Evolutionary conservation across 2,329 filamentous ascomycete genomes (phyloP).

Genomic region (Ramularia endophylla): DNA sequence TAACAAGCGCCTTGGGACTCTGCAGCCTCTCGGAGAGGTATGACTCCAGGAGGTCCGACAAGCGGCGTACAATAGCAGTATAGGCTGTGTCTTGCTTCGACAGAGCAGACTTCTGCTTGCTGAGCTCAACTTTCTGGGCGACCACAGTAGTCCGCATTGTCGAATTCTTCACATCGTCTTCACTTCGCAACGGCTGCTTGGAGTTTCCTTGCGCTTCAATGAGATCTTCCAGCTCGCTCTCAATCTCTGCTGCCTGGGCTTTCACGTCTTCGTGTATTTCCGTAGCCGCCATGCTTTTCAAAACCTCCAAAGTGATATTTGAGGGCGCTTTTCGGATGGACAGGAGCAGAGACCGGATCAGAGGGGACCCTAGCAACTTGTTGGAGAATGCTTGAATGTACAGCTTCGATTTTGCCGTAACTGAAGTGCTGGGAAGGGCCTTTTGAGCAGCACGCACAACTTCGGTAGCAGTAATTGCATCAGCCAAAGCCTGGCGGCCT

Average conservation of each 20-base stretch:
- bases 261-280: background rate
- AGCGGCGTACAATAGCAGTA: slow-evolving; percentile 56
- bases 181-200: slow-evolving; percentile 56
- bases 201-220: slow-evolving; percentile 12
- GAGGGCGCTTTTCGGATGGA: slow-evolving; percentile 57
- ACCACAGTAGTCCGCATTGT: slow-evolving; percentile 71
- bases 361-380: slow-evolving; percentile 47
- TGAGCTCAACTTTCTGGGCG: slow-evolving; percentile 74
- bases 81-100: slow-evolving; percentile 66
- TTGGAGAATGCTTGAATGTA: slow-evolving; percentile 58
- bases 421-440: slow-evolving; percentile 32
- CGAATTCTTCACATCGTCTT: slow-evolving; percentile 64
- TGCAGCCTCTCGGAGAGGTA: slow-evolving; percentile 45
- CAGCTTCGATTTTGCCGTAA: slow-evolving; percentile 40
- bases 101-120: slow-evolving; percentile 64
- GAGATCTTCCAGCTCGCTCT: slow-evolving; percentile 20
- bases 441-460: slow-evolving; percentile 34
- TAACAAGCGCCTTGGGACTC: slow-evolving; percentile 48
- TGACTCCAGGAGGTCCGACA: slow-evolving; percentile 46
- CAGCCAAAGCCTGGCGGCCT: slow-evolving; percentile 36
- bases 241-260: slow-evolving; percentile 6
- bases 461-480: slow-evolving; percentile 35
- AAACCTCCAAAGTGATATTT: slow-evolving; percentile 43
- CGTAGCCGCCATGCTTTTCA: slow-evolving; percentile 19
- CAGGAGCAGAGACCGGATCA: slow-evolving; percentile 51